These are phyloP conservation scores for Penicillium frequentans DNA, from an alignment of 2,329 filamentous ascomycete genomes.

Conservation along the genomic window DNA sequence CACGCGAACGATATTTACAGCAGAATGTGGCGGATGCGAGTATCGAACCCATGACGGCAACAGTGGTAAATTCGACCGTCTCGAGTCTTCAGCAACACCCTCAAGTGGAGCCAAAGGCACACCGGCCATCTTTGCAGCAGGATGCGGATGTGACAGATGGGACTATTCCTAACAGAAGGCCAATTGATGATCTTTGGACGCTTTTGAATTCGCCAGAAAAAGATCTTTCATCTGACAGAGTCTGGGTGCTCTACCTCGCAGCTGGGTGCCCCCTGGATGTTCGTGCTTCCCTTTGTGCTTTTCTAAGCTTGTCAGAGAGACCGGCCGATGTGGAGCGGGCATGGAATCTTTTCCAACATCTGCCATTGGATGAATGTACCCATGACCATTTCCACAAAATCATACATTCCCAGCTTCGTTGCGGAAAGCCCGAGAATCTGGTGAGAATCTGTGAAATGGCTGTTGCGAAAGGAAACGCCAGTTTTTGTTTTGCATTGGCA, in stretches of 20 bases:
- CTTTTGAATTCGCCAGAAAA: constrained; percentile 10
- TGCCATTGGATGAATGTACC: constrained; percentile 39
- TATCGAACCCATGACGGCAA: constrained; percentile 13
- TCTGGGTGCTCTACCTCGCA: constrained; percentile 43
- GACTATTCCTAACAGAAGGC: neutral
- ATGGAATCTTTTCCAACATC: constrained; percentile 47
- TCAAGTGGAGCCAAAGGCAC: neutral
- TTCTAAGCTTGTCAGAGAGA: constrained; percentile 41
- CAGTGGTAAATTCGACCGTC: neutral
- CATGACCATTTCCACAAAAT: constrained; percentile 47
- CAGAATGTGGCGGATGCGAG: neutral
- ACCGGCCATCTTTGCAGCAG: neutral
- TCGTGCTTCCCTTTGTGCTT: constrained; percentile 33
- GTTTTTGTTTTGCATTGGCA: constrained; percentile 30
- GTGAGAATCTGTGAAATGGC: constrained; percentile 46
- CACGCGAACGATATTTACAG: neutral
- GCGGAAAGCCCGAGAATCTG: constrained; percentile 40
- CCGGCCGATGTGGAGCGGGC: constrained; percentile 43
- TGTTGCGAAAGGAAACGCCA: constrained; percentile 22
- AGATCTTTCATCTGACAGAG: constrained; percentile 34
- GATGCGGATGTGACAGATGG: neutral
- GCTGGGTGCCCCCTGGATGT: constrained; percentile 29
- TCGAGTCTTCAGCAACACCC: neutral
- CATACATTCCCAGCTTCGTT: constrained; percentile 44
- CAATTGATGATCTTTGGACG: constrained; percentile 7